Percentiles rank a stretch among this genome's conserved stretches.
These are phyloP conservation scores for Diplosphaera chodatii DNA, from an alignment of 139 green algal species.

Conservation along the genomic window DNA sequence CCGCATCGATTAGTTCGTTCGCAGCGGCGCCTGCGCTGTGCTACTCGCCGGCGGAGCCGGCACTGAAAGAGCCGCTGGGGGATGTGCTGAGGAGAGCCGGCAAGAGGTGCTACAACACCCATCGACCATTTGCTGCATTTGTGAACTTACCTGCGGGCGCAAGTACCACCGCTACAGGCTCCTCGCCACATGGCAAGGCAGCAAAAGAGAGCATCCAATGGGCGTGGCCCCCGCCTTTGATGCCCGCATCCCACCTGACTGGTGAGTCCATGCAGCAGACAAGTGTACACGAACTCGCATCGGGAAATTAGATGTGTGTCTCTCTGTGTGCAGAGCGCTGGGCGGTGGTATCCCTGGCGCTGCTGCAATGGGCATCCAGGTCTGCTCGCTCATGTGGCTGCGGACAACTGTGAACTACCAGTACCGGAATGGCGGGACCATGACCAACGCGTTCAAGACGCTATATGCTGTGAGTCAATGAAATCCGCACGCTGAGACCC, in stretches of 20 bases:
- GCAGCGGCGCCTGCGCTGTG: background rate
- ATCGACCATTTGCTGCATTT: no score
- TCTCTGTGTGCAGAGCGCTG: slow-evolving; percentile 44
- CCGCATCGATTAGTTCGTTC: no score
- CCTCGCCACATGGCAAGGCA: no score
- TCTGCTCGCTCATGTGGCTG: slow-evolving; percentile 82
- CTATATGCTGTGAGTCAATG: slow-evolving; percentile 48
- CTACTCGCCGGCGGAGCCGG: background rate
- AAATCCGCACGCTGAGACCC: no score
- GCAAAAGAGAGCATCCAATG: no score
- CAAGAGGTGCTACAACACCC: background rate
- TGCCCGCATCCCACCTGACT: no score
- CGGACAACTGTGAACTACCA: slow-evolving; percentile 84
- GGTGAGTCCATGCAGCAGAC: no score
- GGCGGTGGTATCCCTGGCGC: slow-evolving; percentile 76
- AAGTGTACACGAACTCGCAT: no score
- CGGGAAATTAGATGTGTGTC: no score
- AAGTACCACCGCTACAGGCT: no score
- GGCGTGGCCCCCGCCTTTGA: no score
- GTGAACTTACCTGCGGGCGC: no score
- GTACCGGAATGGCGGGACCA: slow-evolving; percentile 71
- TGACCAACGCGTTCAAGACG: slow-evolving; percentile 48
- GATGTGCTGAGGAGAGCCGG: background rate
- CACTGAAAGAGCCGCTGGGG: background rate
- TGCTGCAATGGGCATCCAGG: slow-evolving; percentile 73